These are phyloP conservation scores for Hypoxylon trugodes DNA, from an alignment of 495 filamentous ascomycete species.

Conservation along the genomic window DNA sequence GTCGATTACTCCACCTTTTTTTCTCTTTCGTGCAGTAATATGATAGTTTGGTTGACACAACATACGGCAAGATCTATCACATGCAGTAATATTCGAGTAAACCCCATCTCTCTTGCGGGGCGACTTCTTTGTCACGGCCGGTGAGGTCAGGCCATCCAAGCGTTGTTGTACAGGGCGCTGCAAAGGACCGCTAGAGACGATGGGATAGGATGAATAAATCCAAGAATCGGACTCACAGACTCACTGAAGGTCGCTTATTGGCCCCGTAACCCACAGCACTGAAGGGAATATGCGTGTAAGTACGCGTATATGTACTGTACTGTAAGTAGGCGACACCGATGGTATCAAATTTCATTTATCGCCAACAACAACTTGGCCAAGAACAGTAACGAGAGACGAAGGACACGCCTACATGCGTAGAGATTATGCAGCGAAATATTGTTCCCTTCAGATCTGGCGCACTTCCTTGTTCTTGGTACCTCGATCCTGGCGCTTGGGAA, in stretches of 20 bases:
- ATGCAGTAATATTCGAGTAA: slow-evolving; percentile 14
- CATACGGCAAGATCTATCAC: slow-evolving; percentile 26
- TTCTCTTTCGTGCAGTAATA: slow-evolving; percentile 1
- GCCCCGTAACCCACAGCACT: neutral
- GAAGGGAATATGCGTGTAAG: slow-evolving; percentile 37
- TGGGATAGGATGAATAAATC: neutral
- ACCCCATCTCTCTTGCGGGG: neutral
- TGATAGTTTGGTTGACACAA: slow-evolving; percentile 12
- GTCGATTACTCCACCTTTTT: neutral
- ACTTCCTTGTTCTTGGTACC: slow-evolving; percentile 36
- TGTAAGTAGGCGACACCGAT: slow-evolving; percentile 40
- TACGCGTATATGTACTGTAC: slow-evolving; percentile 26
- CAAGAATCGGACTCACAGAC: neutral
- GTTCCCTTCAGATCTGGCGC: slow-evolving; percentile 46
- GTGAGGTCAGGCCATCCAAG: slow-evolving; percentile 13
- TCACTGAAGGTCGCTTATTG: slow-evolving; percentile 10
- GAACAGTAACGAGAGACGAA: slow-evolving; percentile 48
- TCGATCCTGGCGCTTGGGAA: slow-evolving; percentile 46
- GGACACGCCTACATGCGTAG: slow-evolving; percentile 43
- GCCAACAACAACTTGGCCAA: slow-evolving; percentile 40
- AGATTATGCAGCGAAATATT: slow-evolving; percentile 48
- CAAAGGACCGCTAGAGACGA: slow-evolving; percentile 19
- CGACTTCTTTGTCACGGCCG: neutral
- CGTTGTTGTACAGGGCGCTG: slow-evolving; percentile 20
- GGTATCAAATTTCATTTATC: slow-evolving; percentile 32